Evolutionary conservation across 1,139 yeast genomes (phyloP).

Genomic region (Yamadazyma dendronema): DNA sequence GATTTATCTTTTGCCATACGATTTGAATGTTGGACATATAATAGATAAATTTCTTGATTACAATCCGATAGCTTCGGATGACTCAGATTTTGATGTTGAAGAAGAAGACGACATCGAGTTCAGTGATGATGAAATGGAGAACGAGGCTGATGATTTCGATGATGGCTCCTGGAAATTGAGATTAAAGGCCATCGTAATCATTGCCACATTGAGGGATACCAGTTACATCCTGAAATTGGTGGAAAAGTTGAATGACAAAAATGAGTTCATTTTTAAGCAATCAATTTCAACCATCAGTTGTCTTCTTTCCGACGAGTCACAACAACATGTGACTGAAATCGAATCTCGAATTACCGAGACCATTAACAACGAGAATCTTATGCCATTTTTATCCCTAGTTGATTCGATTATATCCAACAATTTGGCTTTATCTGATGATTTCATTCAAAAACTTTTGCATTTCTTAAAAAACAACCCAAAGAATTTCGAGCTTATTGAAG

Average conservation of each 20-base stretch:
- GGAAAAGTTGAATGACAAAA: slow-evolving; percentile 32
- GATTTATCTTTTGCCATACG: slow-evolving; percentile 22
- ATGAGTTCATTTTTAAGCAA: slow-evolving; percentile 39
- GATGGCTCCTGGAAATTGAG: slow-evolving; percentile 76
- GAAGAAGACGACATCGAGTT: slow-evolving; percentile 36
- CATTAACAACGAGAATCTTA: slow-evolving; percentile 12
- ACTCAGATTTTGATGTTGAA: slow-evolving; percentile 43
- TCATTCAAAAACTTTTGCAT: slow-evolving; percentile 9
- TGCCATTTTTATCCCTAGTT: slow-evolving; percentile 9
- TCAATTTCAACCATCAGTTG: slow-evolving; percentile 26
- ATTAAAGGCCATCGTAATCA: slow-evolving; percentile 49
- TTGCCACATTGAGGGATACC: slow-evolving; percentile 17
- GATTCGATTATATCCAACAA: slow-evolving; percentile 7
- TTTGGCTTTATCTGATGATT: slow-evolving; percentile 6
- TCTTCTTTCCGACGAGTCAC: slow-evolving; percentile 5
- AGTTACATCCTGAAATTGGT: slow-evolving; percentile 9
- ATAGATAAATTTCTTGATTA: slow-evolving; percentile 46
- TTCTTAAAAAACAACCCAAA: slow-evolving; percentile 12
- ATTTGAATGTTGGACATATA: slow-evolving; percentile 3
- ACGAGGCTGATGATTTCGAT: slow-evolving; percentile 24
- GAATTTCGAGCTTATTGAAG: slow-evolving; percentile 15
- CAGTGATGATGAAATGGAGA: slow-evolving; percentile 41
- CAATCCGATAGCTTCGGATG: slow-evolving; percentile 53
- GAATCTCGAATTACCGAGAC: slow-evolving; percentile 11
- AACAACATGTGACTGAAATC: slow-evolving; percentile 5